A percentile compares a stretch with the other conserved stretches of the same genome.
Conservation (phyloP, 768 basidiomycete species). For the Xanthoconium stramineum region DNA sequence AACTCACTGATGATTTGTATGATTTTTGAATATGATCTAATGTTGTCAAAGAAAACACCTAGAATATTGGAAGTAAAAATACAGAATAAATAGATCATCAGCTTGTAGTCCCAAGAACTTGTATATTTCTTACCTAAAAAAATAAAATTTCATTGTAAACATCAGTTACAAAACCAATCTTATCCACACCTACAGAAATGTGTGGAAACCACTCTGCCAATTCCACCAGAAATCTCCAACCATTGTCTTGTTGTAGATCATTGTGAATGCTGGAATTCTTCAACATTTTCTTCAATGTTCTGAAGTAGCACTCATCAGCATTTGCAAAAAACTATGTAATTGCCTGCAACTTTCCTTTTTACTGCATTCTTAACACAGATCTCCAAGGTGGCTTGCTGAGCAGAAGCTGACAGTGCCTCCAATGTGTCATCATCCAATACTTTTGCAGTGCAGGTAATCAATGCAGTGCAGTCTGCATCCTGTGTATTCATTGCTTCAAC, state of each 20-base stretch:
- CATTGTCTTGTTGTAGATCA: not conserved
- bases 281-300: not conserved
- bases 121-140: not conserved
- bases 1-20: too few relatives aligned
- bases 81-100: not conserved
- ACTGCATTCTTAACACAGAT: not conserved
- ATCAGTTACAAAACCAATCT: too few relatives aligned
- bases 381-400: not conserved
- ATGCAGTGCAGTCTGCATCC: not conserved
- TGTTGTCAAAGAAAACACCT: too few relatives aligned
- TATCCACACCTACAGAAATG: not conserved
- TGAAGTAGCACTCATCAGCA: not conserved
- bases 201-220: not conserved
- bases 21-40: too few relatives aligned
- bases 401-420: not conserved
- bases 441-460: not conserved
- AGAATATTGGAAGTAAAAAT: too few relatives aligned
- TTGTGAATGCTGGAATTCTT: not conserved
- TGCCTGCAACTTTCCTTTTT: not conserved
- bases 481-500: not conserved
- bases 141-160: not conserved
- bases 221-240: not conserved
- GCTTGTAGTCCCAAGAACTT: not conserved
- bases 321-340: not conserved
- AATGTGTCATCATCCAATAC: not conserved